Conservation (phyloP, 202 grass and related monocot species). For the Tripidium arundinaceum region DNA sequence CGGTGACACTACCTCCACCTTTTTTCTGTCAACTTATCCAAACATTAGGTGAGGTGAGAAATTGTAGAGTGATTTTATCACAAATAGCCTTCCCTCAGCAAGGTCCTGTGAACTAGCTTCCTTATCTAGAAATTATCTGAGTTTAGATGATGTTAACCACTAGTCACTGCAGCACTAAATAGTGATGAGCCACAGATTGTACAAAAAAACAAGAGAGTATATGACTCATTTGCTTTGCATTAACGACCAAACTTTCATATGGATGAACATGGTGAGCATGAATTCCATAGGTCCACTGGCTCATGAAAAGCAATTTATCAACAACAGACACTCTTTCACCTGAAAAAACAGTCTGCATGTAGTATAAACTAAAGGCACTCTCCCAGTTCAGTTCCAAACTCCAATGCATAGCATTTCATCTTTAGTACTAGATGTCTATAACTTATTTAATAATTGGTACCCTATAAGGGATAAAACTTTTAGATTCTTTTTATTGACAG, state of each 20-base stretch:
- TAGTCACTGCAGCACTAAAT: neutral
- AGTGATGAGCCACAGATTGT: neutral
- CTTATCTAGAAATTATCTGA: constrained; percentile 1
- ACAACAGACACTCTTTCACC: neutral
- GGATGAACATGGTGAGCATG: neutral
- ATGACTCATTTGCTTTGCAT: neutral
- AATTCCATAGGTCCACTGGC: neutral
- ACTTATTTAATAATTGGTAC: too few relatives aligned
- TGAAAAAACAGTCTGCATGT: neutral
- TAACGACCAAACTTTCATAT: neutral
- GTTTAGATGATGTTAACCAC: neutral
- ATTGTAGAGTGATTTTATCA: neutral
- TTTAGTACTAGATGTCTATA: neutral
- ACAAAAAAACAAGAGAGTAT: neutral
- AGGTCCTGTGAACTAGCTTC: neutral
- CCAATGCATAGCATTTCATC: neutral
- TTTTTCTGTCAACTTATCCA: neutral
- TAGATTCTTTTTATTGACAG: too few relatives aligned
- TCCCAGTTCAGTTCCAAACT: neutral
- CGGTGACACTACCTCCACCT: neutral
- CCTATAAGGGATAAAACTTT: too few relatives aligned
- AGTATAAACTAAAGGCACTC: neutral
- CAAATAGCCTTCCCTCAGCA: neutral
- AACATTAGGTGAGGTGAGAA: neutral
- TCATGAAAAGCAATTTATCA: neutral